Conservation (phyloP, 805 yeast genomes). For the Torulaspora indica region DNA sequence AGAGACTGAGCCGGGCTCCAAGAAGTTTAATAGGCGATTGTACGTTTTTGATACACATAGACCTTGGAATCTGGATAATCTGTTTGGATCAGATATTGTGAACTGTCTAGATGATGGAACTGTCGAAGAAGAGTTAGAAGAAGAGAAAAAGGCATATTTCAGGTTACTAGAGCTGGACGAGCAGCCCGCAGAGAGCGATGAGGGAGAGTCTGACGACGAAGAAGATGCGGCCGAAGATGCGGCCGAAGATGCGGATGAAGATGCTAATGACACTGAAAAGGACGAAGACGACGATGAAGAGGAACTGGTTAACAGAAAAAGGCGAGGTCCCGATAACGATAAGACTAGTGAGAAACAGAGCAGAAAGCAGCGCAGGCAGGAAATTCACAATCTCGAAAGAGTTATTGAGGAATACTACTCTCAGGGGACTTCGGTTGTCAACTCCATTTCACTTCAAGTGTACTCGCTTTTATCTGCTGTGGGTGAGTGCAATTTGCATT, state of each 20-base stretch:
- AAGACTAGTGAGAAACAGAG: conserved; percentile 22
- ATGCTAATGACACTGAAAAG: conserved; percentile 23
- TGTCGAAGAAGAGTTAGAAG: conserved; percentile 51
- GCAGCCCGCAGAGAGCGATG: conserved; percentile 37
- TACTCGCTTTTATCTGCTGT: conserved; percentile 75
- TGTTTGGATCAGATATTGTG: conserved; percentile 76
- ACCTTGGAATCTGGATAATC: conserved; percentile 94
- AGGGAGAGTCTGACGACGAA: conserved; percentile 36
- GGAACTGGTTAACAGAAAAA: conserved; percentile 19
- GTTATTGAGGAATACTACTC: conserved; percentile 70
- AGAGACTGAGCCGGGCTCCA: conserved; percentile 29
- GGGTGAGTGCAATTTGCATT: conserved; percentile 69
- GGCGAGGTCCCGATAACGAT: conserved; percentile 13
- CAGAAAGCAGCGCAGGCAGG: conserved; percentile 40
- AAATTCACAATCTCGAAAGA: conserved; percentile 46
- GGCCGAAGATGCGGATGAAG: conserved; percentile 34
- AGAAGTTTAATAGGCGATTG: conserved; percentile 49
- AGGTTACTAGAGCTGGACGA: conserved; percentile 43
- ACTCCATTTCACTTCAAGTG: conserved; percentile 72
- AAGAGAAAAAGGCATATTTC: conserved; percentile 60
- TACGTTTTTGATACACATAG: conserved; percentile 88
- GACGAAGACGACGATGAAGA: conserved; percentile 35
- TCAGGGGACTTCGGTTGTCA: conserved; percentile 72
- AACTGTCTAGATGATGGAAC: conserved; percentile 85
- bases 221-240: conserved; percentile 41